Evolutionary conservation across 179 eudicot species (phyloP).

Genomic region (Vitellaria paradoxa): DNA sequence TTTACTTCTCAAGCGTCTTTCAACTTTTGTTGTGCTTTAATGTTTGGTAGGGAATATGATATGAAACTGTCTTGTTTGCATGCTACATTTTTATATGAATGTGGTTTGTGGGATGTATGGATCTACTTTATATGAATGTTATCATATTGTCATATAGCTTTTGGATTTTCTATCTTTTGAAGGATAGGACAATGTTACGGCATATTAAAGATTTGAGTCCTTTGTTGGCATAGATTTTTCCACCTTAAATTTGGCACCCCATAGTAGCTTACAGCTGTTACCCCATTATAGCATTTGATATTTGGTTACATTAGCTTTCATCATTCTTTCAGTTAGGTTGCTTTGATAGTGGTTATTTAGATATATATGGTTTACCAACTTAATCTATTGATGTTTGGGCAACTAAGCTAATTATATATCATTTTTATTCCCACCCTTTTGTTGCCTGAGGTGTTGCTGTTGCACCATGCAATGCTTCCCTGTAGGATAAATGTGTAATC

Average conservation of each 20-base stretch:
- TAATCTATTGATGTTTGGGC: no score
- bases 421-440: not conserved
- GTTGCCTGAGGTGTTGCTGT: not conserved
- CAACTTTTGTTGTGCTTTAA: not conserved
- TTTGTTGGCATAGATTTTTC: no score
- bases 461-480: not conserved
- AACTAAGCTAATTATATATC: no score
- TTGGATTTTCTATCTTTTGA: not conserved
- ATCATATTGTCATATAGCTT: not conserved
- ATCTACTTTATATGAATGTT: not conserved
- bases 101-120: not conserved
- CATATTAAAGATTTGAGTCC: not conserved
- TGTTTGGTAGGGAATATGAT: not conserved
- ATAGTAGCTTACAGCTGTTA: not conserved
- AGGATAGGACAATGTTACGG: not conserved
- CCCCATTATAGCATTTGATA: not conserved
- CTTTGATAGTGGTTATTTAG: not conserved
- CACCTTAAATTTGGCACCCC: not conserved
- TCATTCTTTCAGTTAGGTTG: constrained; percentile 7
- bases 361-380: no score
- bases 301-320: constrained; percentile 1
- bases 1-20: not conserved
- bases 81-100: not conserved
- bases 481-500: not conserved
- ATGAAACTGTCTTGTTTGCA: not conserved